Base-by-base conservation (phyloP, 2,329 filamentous ascomycete genomes). In the Teratosphaeria pseudoeucalypti region DNA sequence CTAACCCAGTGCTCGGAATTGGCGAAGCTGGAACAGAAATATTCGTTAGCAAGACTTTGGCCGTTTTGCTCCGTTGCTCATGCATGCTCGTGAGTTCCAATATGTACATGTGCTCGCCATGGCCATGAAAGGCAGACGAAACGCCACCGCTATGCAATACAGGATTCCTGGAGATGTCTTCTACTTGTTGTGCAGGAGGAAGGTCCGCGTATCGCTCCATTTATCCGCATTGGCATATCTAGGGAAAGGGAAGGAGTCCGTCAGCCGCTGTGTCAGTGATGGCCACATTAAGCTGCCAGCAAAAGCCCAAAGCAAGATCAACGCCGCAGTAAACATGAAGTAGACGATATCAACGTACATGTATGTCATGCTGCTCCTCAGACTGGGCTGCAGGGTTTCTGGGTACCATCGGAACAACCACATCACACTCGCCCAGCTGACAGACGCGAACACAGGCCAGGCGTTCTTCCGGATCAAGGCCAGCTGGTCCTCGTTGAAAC, bases 321-420 rank as follows among this genome's bases (percentile, higher is more conserved):
- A 59, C 27, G 53, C 27, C 58, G 54, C 57, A 47, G 58, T 58
- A 56, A 61, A 57, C 23, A 32, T 52, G 61, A 49, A 60, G 56
- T 52, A 58, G 55, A 64, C 57, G 59, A 57, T 12, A 47, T 52
- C 43, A 23, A 81, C 83, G 71, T 92, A 99, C 79, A 99, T 96
- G 72, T 99, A 99, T 68, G 85, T 89, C 94, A 99, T 99, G 78
- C 91, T 96, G 76, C 86, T 92, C 73, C 90, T 83, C 79, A 99
- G 77, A 74, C 92, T 96, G 61, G 86, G 85, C 81, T 96, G 94
- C 71, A 99, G 82, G 59, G 89, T 90, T 68, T 95, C 90, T 5
- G 94, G 91, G 77, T 97, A 86, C 83, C 88, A 89, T 68, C 89
- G 84, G 79, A 96, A 99, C 62, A 99, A 76, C 77, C 92, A 90